Evolutionary conservation across 2,329 filamentous ascomycete species (phyloP).

Genomic region (Xylogone sp.): DNA sequence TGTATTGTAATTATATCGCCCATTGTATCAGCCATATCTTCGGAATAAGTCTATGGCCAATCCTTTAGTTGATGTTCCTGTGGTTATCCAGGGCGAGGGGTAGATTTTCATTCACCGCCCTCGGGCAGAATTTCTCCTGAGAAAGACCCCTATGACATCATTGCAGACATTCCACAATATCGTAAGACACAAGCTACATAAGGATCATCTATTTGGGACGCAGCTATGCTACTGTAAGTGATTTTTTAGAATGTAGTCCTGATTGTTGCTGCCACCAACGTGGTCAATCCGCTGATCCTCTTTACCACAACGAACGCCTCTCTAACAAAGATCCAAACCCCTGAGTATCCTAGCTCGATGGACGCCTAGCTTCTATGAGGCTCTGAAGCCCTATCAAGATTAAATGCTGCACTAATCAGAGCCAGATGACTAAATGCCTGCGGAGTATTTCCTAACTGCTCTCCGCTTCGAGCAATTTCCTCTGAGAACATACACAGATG

Average conservation of each 20-base stretch:
- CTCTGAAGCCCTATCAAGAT: slow-evolving; percentile 54
- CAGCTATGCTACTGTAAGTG: too few species aligned
- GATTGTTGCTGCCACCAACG: too few species aligned
- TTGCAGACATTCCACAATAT: too few species aligned
- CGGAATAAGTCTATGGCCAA: background rate
- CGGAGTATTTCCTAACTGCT: slow-evolving; percentile 76
- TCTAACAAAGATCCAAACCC: background rate
- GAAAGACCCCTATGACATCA: too few species aligned
- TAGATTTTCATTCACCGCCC: too few species aligned
- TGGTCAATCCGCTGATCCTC: too few species aligned
- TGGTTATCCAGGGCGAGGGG: too few species aligned
- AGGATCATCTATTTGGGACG: too few species aligned
- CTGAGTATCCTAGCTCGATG: background rate
- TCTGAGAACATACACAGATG: slow-evolving; percentile 77
- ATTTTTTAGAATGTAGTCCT: too few species aligned
- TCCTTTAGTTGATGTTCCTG: too few species aligned
- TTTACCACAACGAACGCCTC: background rate
- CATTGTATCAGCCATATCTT: slow-evolving; percentile 14
- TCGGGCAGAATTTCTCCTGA: too few species aligned
- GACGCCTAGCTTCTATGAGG: background rate
- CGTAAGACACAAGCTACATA: too few species aligned
- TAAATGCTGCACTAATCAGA: slow-evolving; percentile 73
- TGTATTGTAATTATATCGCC: slow-evolving; percentile 23
- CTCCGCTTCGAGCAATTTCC: slow-evolving; percentile 70
- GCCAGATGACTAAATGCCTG: slow-evolving; percentile 77